Conservation (phyloP, 1,284 basidiomycete genomes). For the Puccinia coronata region DNA sequence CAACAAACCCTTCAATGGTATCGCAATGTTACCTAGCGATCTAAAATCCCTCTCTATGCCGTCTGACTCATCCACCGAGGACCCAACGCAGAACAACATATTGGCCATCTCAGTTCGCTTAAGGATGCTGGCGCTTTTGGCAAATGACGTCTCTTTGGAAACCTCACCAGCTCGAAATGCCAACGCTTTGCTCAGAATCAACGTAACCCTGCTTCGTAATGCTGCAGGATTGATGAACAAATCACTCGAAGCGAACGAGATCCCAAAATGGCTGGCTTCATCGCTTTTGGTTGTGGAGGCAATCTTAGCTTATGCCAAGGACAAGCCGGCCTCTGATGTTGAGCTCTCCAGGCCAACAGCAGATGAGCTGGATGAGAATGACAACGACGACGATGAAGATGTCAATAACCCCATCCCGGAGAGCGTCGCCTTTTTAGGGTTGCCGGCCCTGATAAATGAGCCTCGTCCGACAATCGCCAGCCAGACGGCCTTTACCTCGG, state of each 20-base stretch:
- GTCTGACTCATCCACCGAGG: conserved; percentile 50
- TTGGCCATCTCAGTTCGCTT: conserved; percentile 52
- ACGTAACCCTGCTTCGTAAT: conserved; percentile 52
- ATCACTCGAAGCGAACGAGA: conserved; percentile 50
- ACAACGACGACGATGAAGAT: too few species aligned
- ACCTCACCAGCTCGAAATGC: conserved; percentile 52
- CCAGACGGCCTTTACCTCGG: background rate
- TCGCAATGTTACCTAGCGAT: conserved; percentile 43
- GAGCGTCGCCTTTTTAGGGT: conserved; percentile 20
- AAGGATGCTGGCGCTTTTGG: too few species aligned
- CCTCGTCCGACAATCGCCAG: conserved; percentile 55
- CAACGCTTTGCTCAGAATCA: conserved; percentile 47
- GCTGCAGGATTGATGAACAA: conserved; percentile 52
- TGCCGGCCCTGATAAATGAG: conserved; percentile 27
- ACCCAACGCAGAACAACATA: conserved; percentile 51
- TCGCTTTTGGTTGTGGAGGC: conserved; percentile 77
- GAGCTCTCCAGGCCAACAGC: too few species aligned
- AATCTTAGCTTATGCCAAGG: too few species aligned
- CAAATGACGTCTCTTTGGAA: conserved; percentile 54
- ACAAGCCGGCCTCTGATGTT: too few species aligned
- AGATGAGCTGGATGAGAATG: too few species aligned
- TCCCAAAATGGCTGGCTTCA: conserved; percentile 79
- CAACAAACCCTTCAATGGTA: conserved; percentile 48
- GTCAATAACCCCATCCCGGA: too few species aligned
- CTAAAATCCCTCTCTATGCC: conserved; percentile 26